Evolutionary conservation across 192 early-diverging fungal genomes (phyloP).

Genomic region (Obelidium mucronatum): DNA sequence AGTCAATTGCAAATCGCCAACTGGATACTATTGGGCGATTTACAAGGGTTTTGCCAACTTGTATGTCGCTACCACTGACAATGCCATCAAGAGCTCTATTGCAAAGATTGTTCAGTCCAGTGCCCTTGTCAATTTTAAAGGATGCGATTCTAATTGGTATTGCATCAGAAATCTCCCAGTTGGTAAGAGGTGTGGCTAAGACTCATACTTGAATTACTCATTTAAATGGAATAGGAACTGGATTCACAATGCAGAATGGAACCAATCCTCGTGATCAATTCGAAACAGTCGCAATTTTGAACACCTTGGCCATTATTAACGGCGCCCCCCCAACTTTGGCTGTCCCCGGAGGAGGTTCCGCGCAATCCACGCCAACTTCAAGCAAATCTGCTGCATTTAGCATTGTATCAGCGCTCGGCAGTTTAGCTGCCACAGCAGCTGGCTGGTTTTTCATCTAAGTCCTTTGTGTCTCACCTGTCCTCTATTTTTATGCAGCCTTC

Average conservation of each 20-base stretch:
- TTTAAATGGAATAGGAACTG: slow-evolving; percentile 4
- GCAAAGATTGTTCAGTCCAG: background rate
- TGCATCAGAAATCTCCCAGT: slow-evolving; percentile 26
- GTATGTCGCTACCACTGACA: slow-evolving; percentile 3
- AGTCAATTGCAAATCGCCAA: background rate
- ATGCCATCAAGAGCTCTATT: slow-evolving; percentile 4
- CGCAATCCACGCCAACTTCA: too few species aligned
- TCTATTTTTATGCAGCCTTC: too few species aligned
- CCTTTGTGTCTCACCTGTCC: too few species aligned
- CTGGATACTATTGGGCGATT: slow-evolving; percentile 6
- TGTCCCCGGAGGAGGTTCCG: too few species aligned
- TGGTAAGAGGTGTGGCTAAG: background rate
- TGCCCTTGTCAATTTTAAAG: slow-evolving; percentile 6
- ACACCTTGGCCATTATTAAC: slow-evolving; percentile 17
- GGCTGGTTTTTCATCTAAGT: too few species aligned
- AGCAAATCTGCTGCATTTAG: too few species aligned
- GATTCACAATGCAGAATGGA: slow-evolving; percentile 32
- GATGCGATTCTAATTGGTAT: slow-evolving; percentile 18
- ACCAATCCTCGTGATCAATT: slow-evolving; percentile 37
- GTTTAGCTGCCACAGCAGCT: too few species aligned
- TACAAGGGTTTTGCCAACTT: slow-evolving; percentile 34
- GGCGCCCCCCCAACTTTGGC: background rate
- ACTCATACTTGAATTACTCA: background rate
- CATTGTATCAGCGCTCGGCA: too few species aligned
- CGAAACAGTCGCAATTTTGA: slow-evolving; percentile 33